Base-by-base conservation (phyloP, 2,329 filamentous ascomycete species). In the Escovopsis sp. region DNA sequence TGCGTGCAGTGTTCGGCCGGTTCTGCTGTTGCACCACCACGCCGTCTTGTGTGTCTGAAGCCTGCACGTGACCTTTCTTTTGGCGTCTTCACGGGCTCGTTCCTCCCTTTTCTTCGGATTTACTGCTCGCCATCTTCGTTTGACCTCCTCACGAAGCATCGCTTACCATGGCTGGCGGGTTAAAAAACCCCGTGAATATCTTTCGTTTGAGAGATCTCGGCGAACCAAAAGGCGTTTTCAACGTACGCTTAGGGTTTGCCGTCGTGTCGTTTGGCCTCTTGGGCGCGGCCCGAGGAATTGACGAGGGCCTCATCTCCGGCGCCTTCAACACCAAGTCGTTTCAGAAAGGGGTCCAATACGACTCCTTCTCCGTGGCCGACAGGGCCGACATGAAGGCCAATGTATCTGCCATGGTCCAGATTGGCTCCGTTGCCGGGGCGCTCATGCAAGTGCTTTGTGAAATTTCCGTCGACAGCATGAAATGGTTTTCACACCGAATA, bases 331-430 rank as follows among this genome's bases (percentile, higher is more conserved):
- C 76, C n/a, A 65, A 70, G 48, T 67, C 78, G 41, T 85, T 85
- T 57, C 70, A 79, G 50, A 49, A 58, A 1, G 67, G 67, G 32
- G 80, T 84, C 55, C 53, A 75, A 49, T 75, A 77, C 47, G 60
- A 65, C 6, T 63, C 66, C 2, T 77, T 78, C 52, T 64, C 60
- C 38, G 51, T 59, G 0, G 63, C 69, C 4, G 68, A 74, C 38
- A 65, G 72, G 54, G 77, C 80, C 47, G 77, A 83, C 57, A 78
- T 81, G 62, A 77, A 82, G 60, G 77, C 73, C 51, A 88, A 88
- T 58, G 81, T 88, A 43, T 81, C 82, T 2, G 74, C 80, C 39
- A 88, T 88, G 83, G 83, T 88, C 0, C 83, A 87, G 60, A 76
- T 87, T 52, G 83, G 83, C 23, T 82, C 75, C 23, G 81, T 88